Base-by-base conservation (phyloP, 1,139 yeast genomes). In the Kodamaea suecica region DNA sequence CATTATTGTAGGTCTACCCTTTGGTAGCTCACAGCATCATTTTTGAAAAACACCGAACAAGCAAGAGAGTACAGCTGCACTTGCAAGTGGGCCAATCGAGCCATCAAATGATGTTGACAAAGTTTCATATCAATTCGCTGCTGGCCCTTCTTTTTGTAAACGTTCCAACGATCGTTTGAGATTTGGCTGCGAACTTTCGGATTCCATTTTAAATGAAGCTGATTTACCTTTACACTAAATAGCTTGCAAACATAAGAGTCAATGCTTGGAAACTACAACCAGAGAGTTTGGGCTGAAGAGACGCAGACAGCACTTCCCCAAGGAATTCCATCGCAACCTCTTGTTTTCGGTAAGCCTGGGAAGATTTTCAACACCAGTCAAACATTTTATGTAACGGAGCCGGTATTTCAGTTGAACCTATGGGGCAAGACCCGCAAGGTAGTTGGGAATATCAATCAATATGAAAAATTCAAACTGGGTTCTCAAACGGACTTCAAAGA, bases 321-420 rank as follows among this genome's bases (percentile, higher is more conserved):
- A 5, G 17, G 5, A 25, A 5, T 25, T 10, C 28, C 28, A 12
- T 6, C 4, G 5, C 8, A 25, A n/a, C 5, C 28, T n/a, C 6
- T 23, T 5, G 17, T 25, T 5, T 25, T 25, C 14, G 10, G 10
- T 5, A 13, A 12, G 4, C 7, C 28, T 6, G 28, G 28, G 9
- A 10, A 25, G 14, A 14, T 8, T 25, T 35, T 20, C 30, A 19
- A 17, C 13, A 11, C 20, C 5, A 11, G 19, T 12, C 30, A 32
- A 10, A 13, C 32, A 6, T 35, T 35, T 13, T 35, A 35, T 21
- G 30, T 35, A 9, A 13, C 35, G 14, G 28, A 28, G 12, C 32
- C 32, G 9, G 30, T 28, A 7, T 16, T 31, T 23, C 30, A 14
- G 10, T 15, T 30, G 16, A 17, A 13, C 26, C 20, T 9, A 17